Evolutionary conservation across 2,329 filamentous ascomycete genomes (phyloP).

Genomic region (Mariannaea elegans): DNA sequence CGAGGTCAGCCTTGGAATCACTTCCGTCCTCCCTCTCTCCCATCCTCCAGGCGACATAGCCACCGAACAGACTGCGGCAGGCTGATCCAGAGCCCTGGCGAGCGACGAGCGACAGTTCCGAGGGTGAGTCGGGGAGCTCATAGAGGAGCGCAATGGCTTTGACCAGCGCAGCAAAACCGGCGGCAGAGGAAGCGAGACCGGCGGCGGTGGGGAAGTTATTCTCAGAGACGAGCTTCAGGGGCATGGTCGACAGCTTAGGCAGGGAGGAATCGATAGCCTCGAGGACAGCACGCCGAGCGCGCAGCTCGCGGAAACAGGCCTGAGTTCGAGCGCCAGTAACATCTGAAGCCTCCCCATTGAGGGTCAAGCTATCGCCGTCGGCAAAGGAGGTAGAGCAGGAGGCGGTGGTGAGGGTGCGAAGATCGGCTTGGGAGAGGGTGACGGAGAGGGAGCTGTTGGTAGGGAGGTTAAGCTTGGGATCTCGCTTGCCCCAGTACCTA

Average conservation of each 20-base stretch:
- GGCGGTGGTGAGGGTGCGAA: slow-evolving; percentile 95
- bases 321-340: slow-evolving; percentile 90
- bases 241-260: slow-evolving; percentile 80
- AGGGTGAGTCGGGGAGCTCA: slow-evolving; percentile 80
- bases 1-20: slow-evolving; percentile 88
- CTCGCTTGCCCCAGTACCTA: slow-evolving; percentile 94
- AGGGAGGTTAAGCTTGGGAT: slow-evolving; percentile 91
- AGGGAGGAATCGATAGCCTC: slow-evolving; percentile 77
- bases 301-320: slow-evolving; percentile 89
- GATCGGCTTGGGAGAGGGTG: slow-evolving; percentile 91
- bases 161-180: slow-evolving; percentile 76
- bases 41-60: slow-evolving; percentile 94
- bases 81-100: slow-evolving; percentile 95
- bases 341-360: slow-evolving; percentile 86
- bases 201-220: slow-evolving; percentile 99
- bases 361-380: slow-evolving; percentile 74
- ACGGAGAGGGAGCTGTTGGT: slow-evolving; percentile 98
- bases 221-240: slow-evolving; percentile 88
- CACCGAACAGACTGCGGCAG: slow-evolving; percentile 91
- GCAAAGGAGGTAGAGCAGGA: slow-evolving; percentile 81
- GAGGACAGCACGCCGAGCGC: slow-evolving; percentile 77
- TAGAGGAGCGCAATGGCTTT: slow-evolving; percentile 93
- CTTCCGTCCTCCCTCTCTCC: slow-evolving; percentile 79
- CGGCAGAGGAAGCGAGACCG: slow-evolving; percentile 79
- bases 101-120: slow-evolving; percentile 87